These are phyloP conservation scores for Hemileia vastatrix DNA, from an alignment of 1,284 basidiomycete genomes.

Conservation along the genomic window DNA sequence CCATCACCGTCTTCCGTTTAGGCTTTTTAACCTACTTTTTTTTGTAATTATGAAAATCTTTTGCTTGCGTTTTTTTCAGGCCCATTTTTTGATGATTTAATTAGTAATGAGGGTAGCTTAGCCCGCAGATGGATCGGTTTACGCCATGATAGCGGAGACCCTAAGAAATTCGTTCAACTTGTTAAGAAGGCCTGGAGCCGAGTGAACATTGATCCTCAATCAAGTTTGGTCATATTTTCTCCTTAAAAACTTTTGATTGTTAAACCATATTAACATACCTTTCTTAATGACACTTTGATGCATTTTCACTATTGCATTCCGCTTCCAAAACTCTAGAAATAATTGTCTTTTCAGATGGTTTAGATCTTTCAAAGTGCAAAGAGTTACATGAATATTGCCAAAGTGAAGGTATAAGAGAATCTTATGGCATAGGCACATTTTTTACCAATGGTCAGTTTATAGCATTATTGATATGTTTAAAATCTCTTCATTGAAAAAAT, in stretches of 20 bases:
- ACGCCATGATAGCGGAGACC: constrained; percentile 87
- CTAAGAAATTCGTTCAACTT: constrained; percentile 61
- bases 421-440: constrained; percentile 84
- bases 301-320: too few species aligned
- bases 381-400: constrained; percentile 61
- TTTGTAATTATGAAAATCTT: too few species aligned
- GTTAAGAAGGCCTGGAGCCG: constrained; percentile 61
- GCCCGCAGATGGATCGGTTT: constrained; percentile 66
- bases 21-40: too few species aligned
- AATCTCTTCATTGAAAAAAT: neutral
- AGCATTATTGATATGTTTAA: neutral
- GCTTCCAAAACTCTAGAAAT: constrained; percentile 45
- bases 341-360: constrained; percentile 71
- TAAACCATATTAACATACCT: too few species aligned
- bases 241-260: too few species aligned
- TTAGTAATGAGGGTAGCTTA: constrained; percentile 53
- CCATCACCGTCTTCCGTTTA: too few species aligned
- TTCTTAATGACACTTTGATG: too few species aligned
- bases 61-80: too few species aligned
- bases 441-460: constrained; percentile 59
- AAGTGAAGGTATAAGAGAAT: constrained; percentile 62
- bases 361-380: constrained; percentile 63
- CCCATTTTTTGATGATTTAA: constrained; percentile 66
- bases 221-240: too few species aligned
- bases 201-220: constrained; percentile 56